Conservation (phyloP, 805 yeast genomes). For the Pichia nakasei region DNA sequence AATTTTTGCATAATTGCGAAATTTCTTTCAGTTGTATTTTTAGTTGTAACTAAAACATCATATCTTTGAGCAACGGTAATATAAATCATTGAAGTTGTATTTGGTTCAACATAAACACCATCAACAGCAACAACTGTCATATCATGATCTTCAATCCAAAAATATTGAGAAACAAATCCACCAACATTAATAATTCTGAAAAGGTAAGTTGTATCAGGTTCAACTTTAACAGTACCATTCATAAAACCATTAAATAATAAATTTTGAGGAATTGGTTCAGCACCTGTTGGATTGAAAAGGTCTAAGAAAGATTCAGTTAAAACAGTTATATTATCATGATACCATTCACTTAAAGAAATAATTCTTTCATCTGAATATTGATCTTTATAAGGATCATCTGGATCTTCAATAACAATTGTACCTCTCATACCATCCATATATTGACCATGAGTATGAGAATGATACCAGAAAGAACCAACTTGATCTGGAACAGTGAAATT, state of each 20-base stretch:
- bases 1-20: conserved; percentile 76
- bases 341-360: conserved; percentile 78
- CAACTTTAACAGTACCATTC: conserved; percentile 65
- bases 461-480: conserved; percentile 94
- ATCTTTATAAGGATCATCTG: conserved; percentile 46
- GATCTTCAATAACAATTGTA: conserved; percentile 59
- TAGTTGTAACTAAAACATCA: conserved; percentile 69
- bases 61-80: conserved; percentile 91
- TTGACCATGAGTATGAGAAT: conserved; percentile 84
- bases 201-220: conserved; percentile 81
- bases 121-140: conserved; percentile 87
- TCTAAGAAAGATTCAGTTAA: conserved; percentile 52
- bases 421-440: conserved; percentile 93
- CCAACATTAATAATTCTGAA: conserved; percentile 79
- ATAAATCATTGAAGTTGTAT: conserved; percentile 61
- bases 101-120: conserved; percentile 77
- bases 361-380: conserved; percentile 74
- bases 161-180: conserved; percentile 83
- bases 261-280: conserved; percentile 90
- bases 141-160: conserved; percentile 82
- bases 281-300: conserved; percentile 89
- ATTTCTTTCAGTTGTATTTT: conserved; percentile 49
- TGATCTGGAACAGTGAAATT: conserved; percentile 82
- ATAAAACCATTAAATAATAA: conserved; percentile 74
- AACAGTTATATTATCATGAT: conserved; percentile 52